Evolutionary conservation across 2,329 filamentous ascomycete genomes (phyloP), one percentile per base, ranked within the genome.

Genomic region (Cercospora citrullina): DNA sequence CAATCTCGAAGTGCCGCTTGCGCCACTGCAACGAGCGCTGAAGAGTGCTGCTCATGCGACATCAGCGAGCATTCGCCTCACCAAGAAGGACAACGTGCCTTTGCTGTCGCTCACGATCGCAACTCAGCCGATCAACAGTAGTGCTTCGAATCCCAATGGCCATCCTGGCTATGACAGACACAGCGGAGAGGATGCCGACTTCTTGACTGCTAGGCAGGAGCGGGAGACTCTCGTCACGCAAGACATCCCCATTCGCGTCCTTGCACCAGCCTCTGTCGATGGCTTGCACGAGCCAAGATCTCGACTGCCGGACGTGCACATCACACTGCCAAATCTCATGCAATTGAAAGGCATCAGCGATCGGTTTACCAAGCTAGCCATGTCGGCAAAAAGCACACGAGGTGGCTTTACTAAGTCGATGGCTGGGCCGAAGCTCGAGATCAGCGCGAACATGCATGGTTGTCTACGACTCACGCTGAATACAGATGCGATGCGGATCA

Each of bases 311-410:
- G 95, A 98, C 75, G 94, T 97, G 2, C 91, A 98, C 80, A 96
- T 99, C 76, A 89, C 93, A 64, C 85, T 99, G 3, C 95, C 95
- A 0, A 90, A 92, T 5, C 83, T 99, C 4, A 84, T 93, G 51
- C 94, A 97, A 76, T 85, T 99, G 67, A 97, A 98, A 78, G 91
- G 90, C 71, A 95, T 99, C 70, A 96, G 93, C 4, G 95, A 99
- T 79, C 90, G 95, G 63, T 98, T 98, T 81, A 98, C 93, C 51
- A 94, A 92, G 76, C 87, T 98, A 2, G 92, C 92, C 1, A 73
- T 82, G 10, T 76, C 80, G 3, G 74, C 72, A 16, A 81, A 87
- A 60, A 68, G 72, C 26, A 64, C 68, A 5, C 62, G 60, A 18
- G 71, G 72, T 2, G 77, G 87, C 6, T 77, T 78, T 67, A 68